Conservation (phyloP, 345 rosid species). For the Dovyalis caffra region DNA sequence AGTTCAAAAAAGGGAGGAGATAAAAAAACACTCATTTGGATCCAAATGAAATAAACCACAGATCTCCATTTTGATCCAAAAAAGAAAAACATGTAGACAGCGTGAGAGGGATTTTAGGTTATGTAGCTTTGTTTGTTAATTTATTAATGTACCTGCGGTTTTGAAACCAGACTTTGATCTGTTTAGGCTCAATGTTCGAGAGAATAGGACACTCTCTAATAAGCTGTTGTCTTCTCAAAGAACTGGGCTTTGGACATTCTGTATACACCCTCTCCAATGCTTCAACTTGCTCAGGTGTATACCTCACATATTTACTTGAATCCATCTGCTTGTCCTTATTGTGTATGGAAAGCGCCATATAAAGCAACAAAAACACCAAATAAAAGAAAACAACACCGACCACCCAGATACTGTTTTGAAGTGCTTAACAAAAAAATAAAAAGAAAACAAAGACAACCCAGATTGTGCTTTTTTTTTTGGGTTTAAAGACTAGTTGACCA, state of each 20-base stretch:
- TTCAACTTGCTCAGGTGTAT: conserved; percentile 77
- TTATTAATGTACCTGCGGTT: conserved; percentile 48
- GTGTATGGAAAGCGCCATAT: conserved; percentile 47
- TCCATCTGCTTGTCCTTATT: conserved; percentile 53
- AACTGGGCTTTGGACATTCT: conserved; percentile 82
- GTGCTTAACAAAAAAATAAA: conserved; percentile 3
- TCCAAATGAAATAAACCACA: background rate
- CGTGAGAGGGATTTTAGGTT: background rate
- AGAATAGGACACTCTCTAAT: conserved; percentile 71
- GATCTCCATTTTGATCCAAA: background rate
- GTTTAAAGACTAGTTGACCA: background rate
- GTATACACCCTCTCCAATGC: conserved; percentile 72
- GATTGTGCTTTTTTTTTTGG: conserved; percentile 1
- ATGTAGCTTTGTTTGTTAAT: background rate
- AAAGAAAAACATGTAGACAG: background rate
- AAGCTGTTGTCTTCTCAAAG: conserved; percentile 69
- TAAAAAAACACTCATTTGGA: background rate
- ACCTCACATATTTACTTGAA: conserved; percentile 62
- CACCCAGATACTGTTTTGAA: background rate
- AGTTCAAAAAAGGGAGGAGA: too few relatives aligned
- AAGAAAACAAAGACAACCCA: conserved; percentile 3
- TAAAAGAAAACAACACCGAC: background rate
- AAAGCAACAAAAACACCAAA: conserved; percentile 1
- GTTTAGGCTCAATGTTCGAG: conserved; percentile 60
- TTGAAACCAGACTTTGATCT: conserved; percentile 78